These are phyloP conservation scores for Rhodotorula kratochvilovae DNA, from an alignment of 768 basidiomycete species.

Conservation along the genomic window DNA sequence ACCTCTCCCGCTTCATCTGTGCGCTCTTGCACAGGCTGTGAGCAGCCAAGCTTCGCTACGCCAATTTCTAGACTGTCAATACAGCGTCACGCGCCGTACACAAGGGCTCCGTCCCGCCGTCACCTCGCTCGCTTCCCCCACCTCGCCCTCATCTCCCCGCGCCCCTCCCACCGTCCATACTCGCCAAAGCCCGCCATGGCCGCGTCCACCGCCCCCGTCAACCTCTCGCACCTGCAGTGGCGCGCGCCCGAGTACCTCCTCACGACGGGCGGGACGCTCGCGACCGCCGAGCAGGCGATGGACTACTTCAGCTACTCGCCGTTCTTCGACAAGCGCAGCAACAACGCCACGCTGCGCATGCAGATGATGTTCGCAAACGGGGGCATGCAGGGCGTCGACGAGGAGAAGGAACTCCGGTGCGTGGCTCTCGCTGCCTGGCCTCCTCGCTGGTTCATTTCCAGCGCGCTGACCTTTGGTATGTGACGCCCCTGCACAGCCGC, in stretches of 20 bases:
- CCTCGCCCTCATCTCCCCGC: background rate
- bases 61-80: no score
- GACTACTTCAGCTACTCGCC: slow-evolving; percentile 86
- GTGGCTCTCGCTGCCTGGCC: slow-evolving; percentile 44
- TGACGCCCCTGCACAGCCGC: slow-evolving; percentile 41
- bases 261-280: slow-evolving; percentile 58
- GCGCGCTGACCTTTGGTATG: no score
- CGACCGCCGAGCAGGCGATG: slow-evolving; percentile 65
- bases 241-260: slow-evolving; percentile 41
- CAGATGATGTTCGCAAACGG: slow-evolving; percentile 79
- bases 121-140: background rate
- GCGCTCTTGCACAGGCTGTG: no score
- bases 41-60: no score
- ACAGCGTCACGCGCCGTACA: no score
- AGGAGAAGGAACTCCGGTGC: slow-evolving; percentile 75
- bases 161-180: background rate
- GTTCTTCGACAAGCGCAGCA: slow-evolving; percentile 92
- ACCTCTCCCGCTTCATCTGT: no score
- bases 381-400: slow-evolving; percentile 54
- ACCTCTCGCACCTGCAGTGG: slow-evolving; percentile 37
- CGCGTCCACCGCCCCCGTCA: background rate
- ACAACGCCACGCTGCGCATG: slow-evolving; percentile 87
- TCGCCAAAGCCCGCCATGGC: background rate
- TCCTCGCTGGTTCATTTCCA: background rate
- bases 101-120: no score